Evolutionary conservation across 179 eudicot genomes (phyloP), one percentile per base, ranked within the genome.

Genomic region (Drosera spatulata): DNA sequence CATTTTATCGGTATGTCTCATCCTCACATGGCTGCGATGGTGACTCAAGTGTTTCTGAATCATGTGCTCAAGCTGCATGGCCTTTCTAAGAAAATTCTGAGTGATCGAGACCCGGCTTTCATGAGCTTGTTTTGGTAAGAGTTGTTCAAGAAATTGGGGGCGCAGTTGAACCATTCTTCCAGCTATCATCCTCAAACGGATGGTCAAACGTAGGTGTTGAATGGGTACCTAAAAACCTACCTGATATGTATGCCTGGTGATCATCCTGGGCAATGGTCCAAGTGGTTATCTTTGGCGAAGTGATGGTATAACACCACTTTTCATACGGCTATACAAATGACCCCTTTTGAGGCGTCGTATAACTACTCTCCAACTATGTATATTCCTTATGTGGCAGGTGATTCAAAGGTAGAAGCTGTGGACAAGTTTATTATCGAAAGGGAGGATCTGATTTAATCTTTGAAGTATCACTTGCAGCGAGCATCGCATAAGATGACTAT

Each of bases 261-360:
- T 3, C 4, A 10, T 10, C 53, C 53, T 2, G 4, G 11, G 12
- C 6, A 40, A 12, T 56, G 60, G 60, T 3, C 41, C 4, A 38
- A 5, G 40, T 63, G 61, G 61, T 1, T 64, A 0, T 52, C 67
- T 1, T 13, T 64, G 1, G 67, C 61, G 1, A 39, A 64, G 51
- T 64, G 61, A 61, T 64, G 67, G 65, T 51, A 48, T 10, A 64
- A 64, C 46, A 47, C 48, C 13, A 43, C 39, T 39, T 64, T 3
- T 40, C 61, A 64, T 7, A 5, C 61, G 4, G 10, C 46, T 13
- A 9, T 56, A 2, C 2, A 39, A 0, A 41, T 1, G 43, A 56
- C 45, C 2, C 60, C 60, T 40, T 40, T 39, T 15, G 53, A 56
- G 40, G 61, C 41, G 2, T 12, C 51, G 1, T 61, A 40, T 41